Evolutionary conservation across 2,329 filamentous ascomycete species (phyloP), one percentile per base, ranked within the genome.

Genomic region (Monilinia polystroma): DNA sequence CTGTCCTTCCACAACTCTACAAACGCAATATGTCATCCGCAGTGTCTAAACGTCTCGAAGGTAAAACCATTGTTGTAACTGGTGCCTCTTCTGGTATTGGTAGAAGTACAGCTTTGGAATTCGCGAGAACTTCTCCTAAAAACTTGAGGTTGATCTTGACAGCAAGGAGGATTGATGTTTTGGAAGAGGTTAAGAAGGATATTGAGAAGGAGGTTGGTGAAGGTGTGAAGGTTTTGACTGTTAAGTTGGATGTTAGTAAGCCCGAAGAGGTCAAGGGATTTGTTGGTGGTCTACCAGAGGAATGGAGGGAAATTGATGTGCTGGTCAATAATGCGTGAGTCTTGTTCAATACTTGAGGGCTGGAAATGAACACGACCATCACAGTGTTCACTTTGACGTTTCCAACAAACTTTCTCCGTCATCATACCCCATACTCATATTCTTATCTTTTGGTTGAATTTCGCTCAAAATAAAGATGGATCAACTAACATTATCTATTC

Each of bases 51-150:
- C 93, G 94, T 81, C 91, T 99, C 68, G 85, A 90, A 75, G 93
- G 93, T 85, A 98, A 98, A 82, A 98, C 93, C 5, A 83, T 98
- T 68, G 80, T 98, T 67, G 86, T 99, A 70, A 98, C 95, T 6
- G 95, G 95, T 66, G 95, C 95, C 43, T 95, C 90, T 4, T 96
- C 92, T 26, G 95, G 95, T 69, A 98, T 99, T 78, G 95, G 95
- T 32, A 86, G 85, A 66, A 87, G 85, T 73, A 90, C 86, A 23
- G 95, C 94, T n/a, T 82, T 95, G 71, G 95, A 98, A 79, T 99
- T 98, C 76, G 95, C 95, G 35, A 87, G 92, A 67, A 94, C 93
- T 2, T 85, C 90, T 29, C 92, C 92, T 10, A 84, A 88, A 66
- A 85, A 90, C 77, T 83, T 98, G 71, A 92, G 90, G 77, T 84